phyloP scores from a whole-genome alignment of 106 monocot genomes.

The Phalaenopsis aphrodite region DNA sequence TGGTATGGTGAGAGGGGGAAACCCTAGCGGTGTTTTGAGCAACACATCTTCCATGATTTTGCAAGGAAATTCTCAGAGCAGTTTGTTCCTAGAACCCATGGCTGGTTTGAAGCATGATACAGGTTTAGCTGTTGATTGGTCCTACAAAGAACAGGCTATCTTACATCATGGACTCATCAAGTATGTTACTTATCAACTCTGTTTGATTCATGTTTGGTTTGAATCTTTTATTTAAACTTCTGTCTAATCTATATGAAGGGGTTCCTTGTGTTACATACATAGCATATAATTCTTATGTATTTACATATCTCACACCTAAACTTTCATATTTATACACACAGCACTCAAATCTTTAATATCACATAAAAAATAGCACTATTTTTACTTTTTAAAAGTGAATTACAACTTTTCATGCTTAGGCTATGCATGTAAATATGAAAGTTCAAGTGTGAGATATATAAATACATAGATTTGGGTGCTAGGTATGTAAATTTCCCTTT shows the following conservation, averaged over 20 bases:
- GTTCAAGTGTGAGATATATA: no score
- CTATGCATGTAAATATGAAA: no score
- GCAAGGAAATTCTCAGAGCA: slow-evolving; percentile 6
- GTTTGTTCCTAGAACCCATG: slow-evolving; percentile 20
- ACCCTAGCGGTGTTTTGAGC: slow-evolving; percentile 17
- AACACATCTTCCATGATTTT: slow-evolving; percentile 19
- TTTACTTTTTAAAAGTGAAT: no score
- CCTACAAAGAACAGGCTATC: slow-evolving; percentile 36
- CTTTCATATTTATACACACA: no score
- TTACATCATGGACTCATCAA: slow-evolving; percentile 38
- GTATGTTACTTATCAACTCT: slow-evolving; percentile 16
- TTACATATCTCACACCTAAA: no score
- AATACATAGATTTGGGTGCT: no score
- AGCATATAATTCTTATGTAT: no score
- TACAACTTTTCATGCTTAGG: no score
- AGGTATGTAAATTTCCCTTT: no score
- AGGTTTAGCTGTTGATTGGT: slow-evolving; percentile 52
- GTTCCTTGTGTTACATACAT: not conserved
- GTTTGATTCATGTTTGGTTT: not conserved
- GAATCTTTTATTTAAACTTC: not conserved
- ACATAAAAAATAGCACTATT: no score
- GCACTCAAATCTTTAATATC: no score
- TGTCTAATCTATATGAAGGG: not conserved
- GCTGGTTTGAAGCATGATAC: slow-evolving; percentile 46
- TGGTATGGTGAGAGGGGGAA: slow-evolving; percentile 20